Percentiles rank a stretch among this genome's conserved stretches.
Conservation (phyloP, 129 eudicot genomes). For the Dittrichia graveolens region DNA sequence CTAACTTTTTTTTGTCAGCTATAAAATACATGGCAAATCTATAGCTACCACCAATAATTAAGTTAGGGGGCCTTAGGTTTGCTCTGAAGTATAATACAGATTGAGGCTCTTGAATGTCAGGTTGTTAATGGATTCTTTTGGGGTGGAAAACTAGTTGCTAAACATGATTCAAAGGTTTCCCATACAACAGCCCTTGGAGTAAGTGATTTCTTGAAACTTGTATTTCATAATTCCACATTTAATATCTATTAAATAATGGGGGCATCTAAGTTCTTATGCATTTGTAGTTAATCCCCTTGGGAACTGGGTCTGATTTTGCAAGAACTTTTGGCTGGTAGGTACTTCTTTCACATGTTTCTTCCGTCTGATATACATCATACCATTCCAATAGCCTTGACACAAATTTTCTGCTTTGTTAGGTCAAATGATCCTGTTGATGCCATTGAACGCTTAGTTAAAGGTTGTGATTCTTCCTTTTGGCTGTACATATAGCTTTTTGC, state of each 20-base stretch:
- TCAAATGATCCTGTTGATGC: constrained; percentile 79
- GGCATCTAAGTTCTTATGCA: constrained; percentile 10
- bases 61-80: background rate
- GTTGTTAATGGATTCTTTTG: constrained; percentile 96
- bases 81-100: background rate
- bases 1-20: background rate
- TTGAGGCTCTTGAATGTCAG: constrained; percentile 41
- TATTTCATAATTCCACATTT: background rate
- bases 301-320: constrained; percentile 98
- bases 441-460: constrained; percentile 88
- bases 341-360: constrained; percentile 21
- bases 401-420: constrained; percentile 50
- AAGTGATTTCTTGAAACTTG: constrained; percentile 39
- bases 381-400: constrained; percentile 16
- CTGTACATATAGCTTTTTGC: constrained; percentile 16
- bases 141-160: constrained; percentile 75
- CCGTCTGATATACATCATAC: constrained; percentile 4
- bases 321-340: constrained; percentile 93
- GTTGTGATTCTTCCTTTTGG: constrained; percentile 41
- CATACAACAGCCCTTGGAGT: constrained; percentile 87
- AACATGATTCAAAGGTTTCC: constrained; percentile 47
- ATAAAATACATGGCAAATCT: background rate
- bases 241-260: constrained; percentile 3
- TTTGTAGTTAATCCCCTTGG: constrained; percentile 87
- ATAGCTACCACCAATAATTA: constrained; percentile 19